Conservation (phyloP, 306 rosid genomes). For the Pyrus communis region DNA sequence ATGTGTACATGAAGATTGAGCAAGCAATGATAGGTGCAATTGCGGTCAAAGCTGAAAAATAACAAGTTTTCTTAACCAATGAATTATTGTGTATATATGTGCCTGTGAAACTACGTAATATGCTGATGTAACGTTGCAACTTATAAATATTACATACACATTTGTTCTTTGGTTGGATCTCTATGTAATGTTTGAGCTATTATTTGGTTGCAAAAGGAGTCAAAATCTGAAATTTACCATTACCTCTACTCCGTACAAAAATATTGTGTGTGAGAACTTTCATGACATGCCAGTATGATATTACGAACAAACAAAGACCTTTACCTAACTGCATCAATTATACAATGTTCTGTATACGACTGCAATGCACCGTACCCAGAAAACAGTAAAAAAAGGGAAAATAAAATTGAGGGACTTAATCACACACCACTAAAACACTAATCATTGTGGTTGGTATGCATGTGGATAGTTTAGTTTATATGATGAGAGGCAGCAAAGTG, state of each 20-base stretch:
- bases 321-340: background rate
- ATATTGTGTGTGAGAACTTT: background rate
- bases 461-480: background rate
- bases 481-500: background rate
- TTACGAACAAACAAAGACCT: no score
- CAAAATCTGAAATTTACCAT: background rate
- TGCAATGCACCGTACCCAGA: background rate
- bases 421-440: background rate
- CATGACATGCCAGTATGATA: background rate
- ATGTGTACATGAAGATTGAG: background rate
- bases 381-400: background rate
- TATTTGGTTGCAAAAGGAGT: no score
- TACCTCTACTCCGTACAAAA: background rate
- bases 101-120: background rate
- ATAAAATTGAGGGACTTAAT: background rate
- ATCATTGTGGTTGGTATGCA: background rate
- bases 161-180: background rate
- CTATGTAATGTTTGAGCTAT: background rate
- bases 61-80: background rate
- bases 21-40: background rate
- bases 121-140: background rate
- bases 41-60: background rate
- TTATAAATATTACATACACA: background rate
- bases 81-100: background rate
- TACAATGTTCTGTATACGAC: background rate